These are phyloP conservation scores for Colletotrichum coccodes DNA, from an alignment of 2,329 filamentous ascomycete genomes.

Conservation along the genomic window DNA sequence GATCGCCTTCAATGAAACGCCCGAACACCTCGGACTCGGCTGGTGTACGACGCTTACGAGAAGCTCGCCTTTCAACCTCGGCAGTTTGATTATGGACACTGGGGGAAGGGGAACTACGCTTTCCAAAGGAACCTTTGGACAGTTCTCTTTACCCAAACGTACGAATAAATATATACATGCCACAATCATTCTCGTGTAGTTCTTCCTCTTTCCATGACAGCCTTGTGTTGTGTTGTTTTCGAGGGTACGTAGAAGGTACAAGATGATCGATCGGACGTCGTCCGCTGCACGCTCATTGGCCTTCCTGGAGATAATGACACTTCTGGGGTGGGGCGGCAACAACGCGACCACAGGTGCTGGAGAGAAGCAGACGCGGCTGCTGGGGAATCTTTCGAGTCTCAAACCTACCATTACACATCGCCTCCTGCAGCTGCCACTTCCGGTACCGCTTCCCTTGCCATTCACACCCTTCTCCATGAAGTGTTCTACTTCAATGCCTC, in stretches of 20 bases:
- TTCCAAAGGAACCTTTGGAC: neutral
- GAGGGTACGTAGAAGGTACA: no score
- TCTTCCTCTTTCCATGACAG: no score
- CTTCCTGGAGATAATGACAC: neutral
- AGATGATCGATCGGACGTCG: neutral
- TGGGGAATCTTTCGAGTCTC: constrained; percentile 9
- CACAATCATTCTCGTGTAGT: neutral
- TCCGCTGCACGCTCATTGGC: neutral
- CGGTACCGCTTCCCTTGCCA: neutral
- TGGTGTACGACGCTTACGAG: neutral
- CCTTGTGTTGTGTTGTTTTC: no score
- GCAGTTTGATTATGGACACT: neutral
- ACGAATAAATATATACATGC: no score
- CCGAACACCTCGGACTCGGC: constrained; percentile 11
- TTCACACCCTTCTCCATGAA: constrained; percentile 1
- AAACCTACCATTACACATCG: constrained; percentile 20
- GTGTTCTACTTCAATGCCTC: constrained; percentile 14
- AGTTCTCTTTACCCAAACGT: neutral
- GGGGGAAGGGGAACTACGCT: neutral
- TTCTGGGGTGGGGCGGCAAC: neutral
- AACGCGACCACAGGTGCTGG: neutral
- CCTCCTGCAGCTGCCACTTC: constrained; percentile 10
- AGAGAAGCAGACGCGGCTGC: neutral
- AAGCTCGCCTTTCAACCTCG: neutral
- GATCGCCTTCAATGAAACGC: neutral